phyloP scores from a whole-genome alignment of 768 basidiomycete genomes.

The Cyathus striatus region DNA sequence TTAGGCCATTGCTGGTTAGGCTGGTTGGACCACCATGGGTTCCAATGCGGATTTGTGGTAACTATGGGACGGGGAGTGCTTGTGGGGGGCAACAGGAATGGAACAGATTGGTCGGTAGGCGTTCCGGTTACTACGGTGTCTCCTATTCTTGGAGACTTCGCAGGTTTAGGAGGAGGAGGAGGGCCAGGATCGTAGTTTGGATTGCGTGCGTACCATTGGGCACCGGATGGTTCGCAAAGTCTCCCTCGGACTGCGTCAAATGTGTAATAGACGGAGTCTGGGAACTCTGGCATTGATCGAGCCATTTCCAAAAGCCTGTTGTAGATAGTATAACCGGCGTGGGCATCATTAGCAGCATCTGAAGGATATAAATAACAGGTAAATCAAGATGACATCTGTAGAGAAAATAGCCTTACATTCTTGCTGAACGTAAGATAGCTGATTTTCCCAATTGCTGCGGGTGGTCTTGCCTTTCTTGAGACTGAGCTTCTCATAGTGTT shows the following conservation, averaged over 20 bases:
- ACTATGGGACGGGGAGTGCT: too few species aligned
- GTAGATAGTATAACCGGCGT: slow-evolving; percentile 56
- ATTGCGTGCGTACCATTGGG: slow-evolving; percentile 52
- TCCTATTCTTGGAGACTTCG: background rate
- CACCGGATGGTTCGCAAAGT: slow-evolving; percentile 37
- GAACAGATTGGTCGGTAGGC: too few species aligned
- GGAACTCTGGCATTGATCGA: slow-evolving; percentile 22
- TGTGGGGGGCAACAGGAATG: too few species aligned
- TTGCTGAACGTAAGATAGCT: slow-evolving; percentile 39
- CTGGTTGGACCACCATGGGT: too few species aligned
- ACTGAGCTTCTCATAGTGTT: slow-evolving; percentile 47
- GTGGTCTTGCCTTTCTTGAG: slow-evolving; percentile 58
- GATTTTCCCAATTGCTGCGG: slow-evolving; percentile 66
- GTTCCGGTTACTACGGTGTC: too few species aligned
- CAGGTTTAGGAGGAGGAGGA: slow-evolving; percentile 38
- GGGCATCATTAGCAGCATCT: slow-evolving; percentile 75
- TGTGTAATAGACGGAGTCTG: slow-evolving; percentile 42
- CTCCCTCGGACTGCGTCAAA: slow-evolving; percentile 49
- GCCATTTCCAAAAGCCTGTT: slow-evolving; percentile 39
- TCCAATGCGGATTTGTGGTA: too few species aligned
- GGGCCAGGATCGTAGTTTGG: slow-evolving; percentile 73
- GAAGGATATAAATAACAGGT: slow-evolving; percentile 6
- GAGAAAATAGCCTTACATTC: slow-evolving; percentile 47
- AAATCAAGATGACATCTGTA: slow-evolving; percentile 1
- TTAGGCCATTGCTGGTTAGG: too few species aligned